Percentiles rank a stretch among this genome's conserved stretches.
Conservation (phyloP, 768 basidiomycete species). For the Cystofilobasidium macerans region DNA sequence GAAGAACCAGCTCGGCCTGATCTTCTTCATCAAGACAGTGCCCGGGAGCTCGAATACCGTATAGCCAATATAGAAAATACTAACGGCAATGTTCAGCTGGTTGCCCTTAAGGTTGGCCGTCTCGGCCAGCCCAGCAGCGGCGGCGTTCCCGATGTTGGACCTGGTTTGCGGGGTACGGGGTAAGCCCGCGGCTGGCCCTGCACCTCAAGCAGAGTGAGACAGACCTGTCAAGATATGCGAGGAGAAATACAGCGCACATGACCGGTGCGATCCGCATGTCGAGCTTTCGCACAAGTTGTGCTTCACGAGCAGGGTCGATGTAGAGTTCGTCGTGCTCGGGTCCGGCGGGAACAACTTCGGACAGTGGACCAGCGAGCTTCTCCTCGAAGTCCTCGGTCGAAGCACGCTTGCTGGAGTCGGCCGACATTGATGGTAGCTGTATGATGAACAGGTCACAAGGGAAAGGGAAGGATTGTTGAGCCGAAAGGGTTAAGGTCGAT, state of each 20-base stretch:
- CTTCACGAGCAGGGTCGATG: constrained; percentile 13
- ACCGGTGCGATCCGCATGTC: constrained; percentile 7
- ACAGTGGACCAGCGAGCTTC: neutral
- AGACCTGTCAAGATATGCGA: too few relatives aligned
- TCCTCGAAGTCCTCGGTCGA: constrained; percentile 3
- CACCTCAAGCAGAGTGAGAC: too few relatives aligned
- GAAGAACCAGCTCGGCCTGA: constrained; percentile 17
- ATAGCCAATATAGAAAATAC: constrained; percentile 38
- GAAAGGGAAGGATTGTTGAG: too few relatives aligned
- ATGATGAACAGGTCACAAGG: neutral
- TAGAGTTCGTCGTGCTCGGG: neutral
- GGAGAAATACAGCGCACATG: constrained; percentile 1
- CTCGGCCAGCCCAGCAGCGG: neutral
- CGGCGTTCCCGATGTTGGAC: constrained; percentile 21
- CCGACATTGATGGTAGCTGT: neutral
- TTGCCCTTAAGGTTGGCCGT: constrained; percentile 20
- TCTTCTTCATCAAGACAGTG: constrained; percentile 31
- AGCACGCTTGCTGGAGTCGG: neutral
- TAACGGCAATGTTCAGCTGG: constrained; percentile 25
- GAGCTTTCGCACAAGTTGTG: constrained; percentile 7
- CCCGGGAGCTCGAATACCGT: constrained; percentile 42
- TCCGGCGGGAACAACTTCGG: neutral
- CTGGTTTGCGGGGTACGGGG: too few relatives aligned
- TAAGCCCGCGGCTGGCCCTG: too few relatives aligned
- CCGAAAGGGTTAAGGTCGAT: too few relatives aligned